Base-by-base conservation (phyloP, 2,329 filamentous ascomycete genomes). In the Leptographium lundbergii region DNA sequence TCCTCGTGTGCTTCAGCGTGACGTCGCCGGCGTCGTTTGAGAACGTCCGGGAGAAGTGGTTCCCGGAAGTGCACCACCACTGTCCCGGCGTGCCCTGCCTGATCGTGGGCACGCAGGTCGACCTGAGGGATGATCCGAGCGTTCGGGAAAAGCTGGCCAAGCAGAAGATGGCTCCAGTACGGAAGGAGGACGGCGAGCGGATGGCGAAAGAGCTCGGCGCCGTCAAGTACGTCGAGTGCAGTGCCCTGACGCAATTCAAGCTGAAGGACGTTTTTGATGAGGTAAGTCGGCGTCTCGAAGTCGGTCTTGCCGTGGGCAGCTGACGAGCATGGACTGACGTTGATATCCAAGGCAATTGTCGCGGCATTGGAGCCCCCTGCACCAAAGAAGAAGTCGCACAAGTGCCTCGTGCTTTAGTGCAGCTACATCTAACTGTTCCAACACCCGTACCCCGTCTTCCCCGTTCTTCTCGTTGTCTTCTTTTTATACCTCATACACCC, bases 201-300 rank as follows among this genome's bases (percentile, higher is more conserved):
- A 96, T 97, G 90, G 92, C 94, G 3, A 96, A 92, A 78, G 92
- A 97, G 63, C 77, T 97, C n/a, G 91, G 91, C 62, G 94, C 94
- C 6, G 90, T 99, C 68, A 97, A 96, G 79, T 99, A 99, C 68
- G 94, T 97, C 64, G 94, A 99, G 77, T 99, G 94, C 78, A 96
- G 91, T 71, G 94, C 94, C 60, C 77, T 99, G 73, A 97, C 94
- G 63, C 94, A 99, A 78, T 96, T 91, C 77, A 96, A 96, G 77
- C 77, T 99, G 65, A 99, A 99, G 81, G 94, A 97, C 70, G 94
- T 99, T 22, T 99, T 99, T 74, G 94, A 99, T 69, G 94, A 97
- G 88, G 91, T 96, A 81, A 67, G 81, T 9, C 36, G 34, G 5
- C 32, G 5, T n/a, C 11, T 13, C 19, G 45, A 22, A 22, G 32